Base-by-base conservation (phyloP, 2,329 filamentous ascomycete species). In the Ascochyta fabae region DNA sequence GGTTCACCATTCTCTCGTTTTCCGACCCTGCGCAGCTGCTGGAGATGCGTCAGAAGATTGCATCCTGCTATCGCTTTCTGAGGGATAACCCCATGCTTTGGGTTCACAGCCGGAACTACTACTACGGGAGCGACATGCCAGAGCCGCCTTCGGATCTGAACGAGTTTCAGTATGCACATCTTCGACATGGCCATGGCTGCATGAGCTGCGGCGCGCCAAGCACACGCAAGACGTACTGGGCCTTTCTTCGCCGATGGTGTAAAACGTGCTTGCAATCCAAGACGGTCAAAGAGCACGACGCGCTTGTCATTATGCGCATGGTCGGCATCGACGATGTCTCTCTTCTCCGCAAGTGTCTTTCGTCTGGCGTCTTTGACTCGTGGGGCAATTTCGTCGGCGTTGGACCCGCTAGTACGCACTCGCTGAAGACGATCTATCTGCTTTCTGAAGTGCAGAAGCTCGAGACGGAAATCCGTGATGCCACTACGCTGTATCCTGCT, bases 161-260 rank as follows among this genome's bases (percentile, higher is more conserved):
- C 7, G 76, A 78, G 46, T 73, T 68, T 23, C 72, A 78, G 46
- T 78, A 78, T 58, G 72, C 74, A 13, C 67, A 77, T 50, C 60
- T 78, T 15, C 65, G 77, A 7, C 70, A 75, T 35, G 75, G 75
- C 7, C 68, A 71, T 44, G 75, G 75, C 24, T 78, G 77, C 61
- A 75, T 75, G 69, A 70, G 66, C 27, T 78, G 76, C 58, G 60
- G 64, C 13, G 65, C 74, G 12, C 64, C 61, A 5, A 69, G 66
- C 31, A 74, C 75, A 6, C 68, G 76, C 58, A 78, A 77, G 60
- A 75, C 75, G 4, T 79, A 78, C 53, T 79, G 77, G 77, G 74
- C 74, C 2, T 78, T 78, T 45, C 68, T 75, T 22, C 71, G 74
- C 10, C 72, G 77, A n/a, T 78, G 75, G 75, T 79, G 77, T 60